Base-by-base conservation (phyloP, 257 asterid species). In the Ilex aquifolium region DNA sequence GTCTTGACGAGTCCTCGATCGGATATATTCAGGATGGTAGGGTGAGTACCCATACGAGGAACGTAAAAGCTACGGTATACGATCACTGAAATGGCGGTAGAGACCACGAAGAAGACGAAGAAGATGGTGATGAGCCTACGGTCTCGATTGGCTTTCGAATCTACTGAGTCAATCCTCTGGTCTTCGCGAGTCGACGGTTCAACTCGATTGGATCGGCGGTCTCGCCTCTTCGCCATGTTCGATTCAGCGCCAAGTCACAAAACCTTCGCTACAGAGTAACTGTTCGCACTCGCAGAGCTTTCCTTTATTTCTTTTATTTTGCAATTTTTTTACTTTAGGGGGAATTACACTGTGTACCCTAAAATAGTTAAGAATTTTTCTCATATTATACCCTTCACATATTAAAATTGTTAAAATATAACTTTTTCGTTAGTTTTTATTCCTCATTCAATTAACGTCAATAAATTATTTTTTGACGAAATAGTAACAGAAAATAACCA, bases 161-260 rank as follows among this genome's bases (percentile, higher is more conserved):
- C 63, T 8, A 39, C 68, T 14, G 83, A 65, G 27, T 21, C 27
- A 21, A 21, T 21, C 27, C 52, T 27, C 53, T 44, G n/a, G 77
- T 57, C 36, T n/a, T 13, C 42, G 51, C 29, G 65, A 10, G 63
- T 9, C 59, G 76, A 63, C 13, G 74, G 17, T 16, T 58, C 70
- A 56, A 40, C 62, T 32, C 14, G 83, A 46, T 49, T 40, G 76
- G 46, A 21, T 57, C 83, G 93, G 49, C 86, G 84, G 31, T 65
- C 85, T 75, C 83, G 79, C 80, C 67, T 82, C 76, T 73, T 86
- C 48, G 85, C 92, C 95, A 85, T 88, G 63, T 57, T 64, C 71
- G 68, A 68, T 56, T 36, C 42, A 21, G 27, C 27, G 27, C 27
- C 27, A 1, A 21, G 27, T 21, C 27, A 21, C 27, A 21, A 21